Evolutionary conservation across 1,284 basidiomycete genomes (phyloP), one percentile per base, ranked within the genome.

Genomic region (Irpex sp.): DNA sequence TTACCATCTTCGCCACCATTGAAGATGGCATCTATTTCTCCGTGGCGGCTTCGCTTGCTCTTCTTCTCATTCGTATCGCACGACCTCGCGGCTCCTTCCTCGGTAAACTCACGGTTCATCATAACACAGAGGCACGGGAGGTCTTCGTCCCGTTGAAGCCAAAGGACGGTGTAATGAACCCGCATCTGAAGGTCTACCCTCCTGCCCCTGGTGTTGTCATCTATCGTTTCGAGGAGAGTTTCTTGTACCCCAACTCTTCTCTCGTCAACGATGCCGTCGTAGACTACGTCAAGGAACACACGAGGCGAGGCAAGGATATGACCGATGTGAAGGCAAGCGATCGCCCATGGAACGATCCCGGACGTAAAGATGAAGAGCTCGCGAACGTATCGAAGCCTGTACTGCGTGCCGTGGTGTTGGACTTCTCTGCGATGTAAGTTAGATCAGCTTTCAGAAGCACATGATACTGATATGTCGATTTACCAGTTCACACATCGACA

Each of bases 11-110:
- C 78, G 87, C 90, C 47, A 85, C 86, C 46, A 94, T 97, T 71
- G 96, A 98, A 78, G 84, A 94, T 61, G 97, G 96, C 63, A 95
- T 98, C 74, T 98, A 98, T 77, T 87, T 89, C 55, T 94, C 95
- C 6, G 88, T 98, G 65, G 79, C 80, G 11, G 83, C 92, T 0
- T 96, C 94, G 0, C 77, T 90, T 46, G 93, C 81, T 1, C 84
- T 98, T 17, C 83, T 98, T n/a, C 84, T 98, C 63, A 78, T 96
- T 71, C 90, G 95, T 65, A 78, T 98, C 66, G 96, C 96, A n/a
- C 88, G 88, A 68, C 95, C 96, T 43, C 89, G 93, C 56, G 94
- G 94, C 11, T 80, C 89, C 65, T 97, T 97, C 88, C 85, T 98
- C 3, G 96, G 96, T 5, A 89, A 85, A 62, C 74, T 86, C 63